Evolutionary conservation across 108 stramenopile genomes (phyloP).

Genomic region (Cylindrotheca fusiformis): DNA sequence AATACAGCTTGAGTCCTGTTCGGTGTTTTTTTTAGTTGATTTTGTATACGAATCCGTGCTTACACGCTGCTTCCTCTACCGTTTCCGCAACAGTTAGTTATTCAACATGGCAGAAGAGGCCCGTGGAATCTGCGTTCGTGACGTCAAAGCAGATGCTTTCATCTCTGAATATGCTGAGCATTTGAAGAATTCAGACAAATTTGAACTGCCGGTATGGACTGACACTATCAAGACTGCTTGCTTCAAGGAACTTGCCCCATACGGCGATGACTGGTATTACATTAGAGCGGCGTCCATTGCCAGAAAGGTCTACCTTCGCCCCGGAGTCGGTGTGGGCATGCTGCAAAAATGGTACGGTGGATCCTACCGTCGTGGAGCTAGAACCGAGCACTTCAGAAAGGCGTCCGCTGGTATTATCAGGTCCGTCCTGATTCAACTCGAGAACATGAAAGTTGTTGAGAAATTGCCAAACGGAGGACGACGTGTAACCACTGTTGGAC

Average conservation of each 20-base stretch:
- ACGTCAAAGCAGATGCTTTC: constrained; percentile 89
- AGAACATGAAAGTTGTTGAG: constrained; percentile 95
- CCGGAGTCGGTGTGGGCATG: constrained; percentile 95
- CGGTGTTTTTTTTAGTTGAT: no score
- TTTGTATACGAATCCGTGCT: no score
- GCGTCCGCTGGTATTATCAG: constrained; percentile 95
- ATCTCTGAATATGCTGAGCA: constrained; percentile 95
- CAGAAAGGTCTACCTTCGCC: constrained; percentile 97
- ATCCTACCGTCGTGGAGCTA: constrained; percentile 82
- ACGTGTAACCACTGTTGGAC: constrained; percentile 92
- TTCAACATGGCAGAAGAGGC: constrained; percentile 74
- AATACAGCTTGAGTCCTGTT: no score
- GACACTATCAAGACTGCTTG: constrained; percentile 97
- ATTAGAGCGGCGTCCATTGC: constrained; percentile 98
- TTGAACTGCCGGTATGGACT: constrained; percentile 97
- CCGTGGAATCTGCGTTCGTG: constrained; percentile 91
- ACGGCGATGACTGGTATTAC: constrained; percentile 99
- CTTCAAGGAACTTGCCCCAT: constrained; percentile 98
- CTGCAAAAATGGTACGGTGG: constrained; percentile 98
- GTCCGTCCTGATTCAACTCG: constrained; percentile 89
- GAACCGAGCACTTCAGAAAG: constrained; percentile 93
- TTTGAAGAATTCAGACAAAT: constrained; percentile 98
- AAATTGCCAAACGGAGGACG: constrained; percentile 83
- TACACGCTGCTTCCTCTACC: no score
- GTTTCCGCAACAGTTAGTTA: no score